phyloP scores from a whole-genome alignment of 805 yeast species.

The Candida pseudofarinosa region DNA sequence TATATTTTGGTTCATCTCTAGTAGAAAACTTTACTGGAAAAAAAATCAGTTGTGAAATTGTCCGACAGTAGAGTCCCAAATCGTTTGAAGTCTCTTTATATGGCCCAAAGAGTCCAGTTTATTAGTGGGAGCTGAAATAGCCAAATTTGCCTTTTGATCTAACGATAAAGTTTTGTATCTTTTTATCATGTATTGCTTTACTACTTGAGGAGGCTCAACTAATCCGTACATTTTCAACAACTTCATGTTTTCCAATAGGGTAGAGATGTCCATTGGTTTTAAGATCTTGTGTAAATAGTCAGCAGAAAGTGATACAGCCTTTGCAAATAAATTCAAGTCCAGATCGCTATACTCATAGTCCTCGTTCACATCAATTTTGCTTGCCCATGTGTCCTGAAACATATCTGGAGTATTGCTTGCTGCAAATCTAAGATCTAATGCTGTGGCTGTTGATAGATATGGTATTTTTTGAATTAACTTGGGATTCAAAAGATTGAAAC shows the following conservation, averaged over 20 bases:
- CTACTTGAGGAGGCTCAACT: conserved; percentile 2
- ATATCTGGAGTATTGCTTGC: conserved; percentile 26
- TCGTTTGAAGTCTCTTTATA: conserved; percentile 9
- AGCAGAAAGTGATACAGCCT: conserved; percentile 20
- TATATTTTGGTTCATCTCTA: not conserved
- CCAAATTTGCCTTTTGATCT: conserved; percentile 15
- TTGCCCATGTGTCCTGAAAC: conserved; percentile 40
- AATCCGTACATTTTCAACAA: not conserved
- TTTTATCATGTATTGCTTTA: conserved; percentile 1
- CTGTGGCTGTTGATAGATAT: conserved; percentile 49
- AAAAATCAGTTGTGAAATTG: too few relatives aligned
- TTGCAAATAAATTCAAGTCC: conserved; percentile 33
- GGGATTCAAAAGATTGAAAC: conserved; percentile 15
- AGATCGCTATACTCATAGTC: conserved; percentile 36
- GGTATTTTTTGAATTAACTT: conserved; percentile 49
- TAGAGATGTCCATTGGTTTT: conserved; percentile 17
- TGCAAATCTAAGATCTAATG: conserved; percentile 32
- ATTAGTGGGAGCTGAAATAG: conserved; percentile 5
- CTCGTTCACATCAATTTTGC: conserved; percentile 47
- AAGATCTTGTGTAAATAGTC: conserved; percentile 18
- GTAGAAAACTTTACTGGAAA: too few relatives aligned
- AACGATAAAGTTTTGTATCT: conserved; percentile 9
- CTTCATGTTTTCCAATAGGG: conserved; percentile 3
- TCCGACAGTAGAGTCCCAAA: conserved; percentile 13
- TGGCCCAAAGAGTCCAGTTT: conserved; percentile 4